A percentile compares a stretch with the other conserved stretches of the same genome.
phyloP scores from a whole-genome alignment of 169 alveolate species.

The Plasmodium knowlesi region DNA sequence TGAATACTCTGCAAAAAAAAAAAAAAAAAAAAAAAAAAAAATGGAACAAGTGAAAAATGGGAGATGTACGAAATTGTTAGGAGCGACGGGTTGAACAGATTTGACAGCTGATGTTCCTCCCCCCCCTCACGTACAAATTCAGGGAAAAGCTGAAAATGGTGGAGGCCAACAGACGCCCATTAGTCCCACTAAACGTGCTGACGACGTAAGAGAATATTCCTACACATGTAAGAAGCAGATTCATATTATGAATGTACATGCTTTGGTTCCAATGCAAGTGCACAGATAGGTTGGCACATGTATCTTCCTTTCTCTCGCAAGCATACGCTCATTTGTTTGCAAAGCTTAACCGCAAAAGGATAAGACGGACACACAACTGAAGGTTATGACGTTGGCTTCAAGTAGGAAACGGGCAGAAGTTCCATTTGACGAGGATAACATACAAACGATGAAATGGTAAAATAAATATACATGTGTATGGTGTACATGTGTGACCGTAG shows the following conservation, averaged over 20 bases:
- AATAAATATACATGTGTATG: background rate
- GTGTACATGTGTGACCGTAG: constrained; percentile 2
- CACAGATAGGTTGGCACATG: background rate
- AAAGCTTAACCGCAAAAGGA: constrained; percentile 48
- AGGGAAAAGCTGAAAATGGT: constrained; percentile 43
- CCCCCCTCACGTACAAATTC: constrained; percentile 26
- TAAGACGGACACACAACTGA: constrained; percentile 37
- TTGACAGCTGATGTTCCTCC: background rate
- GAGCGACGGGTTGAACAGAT: background rate
- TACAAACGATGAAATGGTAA: background rate
- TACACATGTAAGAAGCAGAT: background rate
- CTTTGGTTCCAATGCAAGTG: background rate
- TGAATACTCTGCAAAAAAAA: constrained; percentile 22
- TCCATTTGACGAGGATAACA: background rate
- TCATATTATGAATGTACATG: background rate
- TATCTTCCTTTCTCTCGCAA: background rate
- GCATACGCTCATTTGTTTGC: background rate
- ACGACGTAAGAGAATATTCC: constrained; percentile 64
- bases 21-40: background rate
- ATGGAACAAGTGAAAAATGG: background rate
- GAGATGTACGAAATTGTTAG: background rate
- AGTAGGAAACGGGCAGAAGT: background rate
- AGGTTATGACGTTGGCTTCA: constrained; percentile 34
- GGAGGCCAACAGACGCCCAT: constrained; percentile 12
- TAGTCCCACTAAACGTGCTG: background rate